Evolutionary conservation across 2,329 filamentous ascomycete species (phyloP), one percentile per base, ranked within the genome.

Genomic region (Purpureocillium takamizusanense): DNA sequence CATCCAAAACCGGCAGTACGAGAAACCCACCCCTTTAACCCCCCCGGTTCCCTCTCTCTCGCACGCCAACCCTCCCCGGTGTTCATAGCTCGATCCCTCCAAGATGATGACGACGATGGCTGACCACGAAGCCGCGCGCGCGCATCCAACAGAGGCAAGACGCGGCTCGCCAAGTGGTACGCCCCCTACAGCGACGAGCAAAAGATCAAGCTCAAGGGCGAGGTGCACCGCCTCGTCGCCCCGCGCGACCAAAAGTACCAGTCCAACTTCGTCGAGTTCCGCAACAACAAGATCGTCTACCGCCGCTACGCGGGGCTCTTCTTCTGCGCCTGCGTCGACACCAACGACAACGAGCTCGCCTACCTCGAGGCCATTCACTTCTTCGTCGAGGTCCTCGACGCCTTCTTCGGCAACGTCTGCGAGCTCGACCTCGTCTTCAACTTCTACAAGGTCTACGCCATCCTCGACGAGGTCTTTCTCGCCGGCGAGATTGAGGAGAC

Each of bases 171-270:
- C 48, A 98, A 98, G 70, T 98, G 90, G 90, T 98, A 98, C 72
- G 86, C 85, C 50, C 90, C 92, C 45, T 98, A 95, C 71, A 94
- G 81, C 66, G 92, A 98, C 72, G 90, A 97, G 62, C 88, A 98
- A 63, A 98, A 98, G 72, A 86, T 98, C 63, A 95, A 95, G 68
- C 74, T 98, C 54, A 98, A 98, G 66, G 92, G 92, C 74, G 92
- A 98, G 70, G 86, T 97, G 53, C 92, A 98, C 73, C 89, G 92
- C 46, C 87, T 98, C 51, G 90, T 98, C 44, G 92, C 92, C 0
- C 92, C 92, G 7, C 86, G 92, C 57, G 92, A 98, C 66, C 92
- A 98, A 61, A 98, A 98, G 61, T 95, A 98, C 72, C 92, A 98
- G 63, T 95, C 88, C 67, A 98, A 98, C 70, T 98, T 98, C 57